A percentile compares a stretch with the other conserved stretches of the same genome.
These are phyloP conservation scores for Candida loeiensis DNA, from an alignment of 805 yeast species.

Conservation along the genomic window DNA sequence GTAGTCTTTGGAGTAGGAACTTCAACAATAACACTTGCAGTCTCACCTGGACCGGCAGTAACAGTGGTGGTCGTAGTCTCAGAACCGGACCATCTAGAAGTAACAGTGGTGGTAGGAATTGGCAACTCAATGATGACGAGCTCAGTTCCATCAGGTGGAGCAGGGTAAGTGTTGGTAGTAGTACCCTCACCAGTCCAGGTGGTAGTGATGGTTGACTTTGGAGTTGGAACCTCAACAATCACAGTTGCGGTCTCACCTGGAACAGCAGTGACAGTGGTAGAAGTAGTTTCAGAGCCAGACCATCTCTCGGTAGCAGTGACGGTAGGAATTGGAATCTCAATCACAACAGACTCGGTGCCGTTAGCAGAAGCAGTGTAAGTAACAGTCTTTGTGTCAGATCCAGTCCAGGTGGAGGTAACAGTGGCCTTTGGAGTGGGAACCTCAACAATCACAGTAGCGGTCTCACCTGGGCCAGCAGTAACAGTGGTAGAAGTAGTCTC, in stretches of 20 bases:
- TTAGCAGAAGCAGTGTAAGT: not conserved
- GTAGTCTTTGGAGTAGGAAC: not conserved
- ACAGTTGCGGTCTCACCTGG: not conserved
- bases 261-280: not conserved
- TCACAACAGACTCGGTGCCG: not conserved
- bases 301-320: not conserved
- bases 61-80: not conserved
- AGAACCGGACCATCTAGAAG: not conserved
- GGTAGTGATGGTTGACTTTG: not conserved
- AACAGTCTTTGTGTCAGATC: not conserved
- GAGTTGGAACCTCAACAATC: constrained; percentile 1
- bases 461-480: not conserved
- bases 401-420: not conserved
- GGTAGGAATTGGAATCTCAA: not conserved
- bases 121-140: not conserved
- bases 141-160: not conserved
- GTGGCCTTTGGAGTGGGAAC: not conserved
- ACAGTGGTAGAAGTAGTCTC: not conserved
- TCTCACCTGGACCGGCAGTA: not conserved
- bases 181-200: not conserved
- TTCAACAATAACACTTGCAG: not conserved
- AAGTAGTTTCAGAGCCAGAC: not conserved
- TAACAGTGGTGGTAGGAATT: not conserved
- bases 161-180: not conserved
- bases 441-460: not conserved